Percentiles rank a stretch among this genome's conserved stretches.
Evolutionary conservation across 345 rosid species (phyloP).

Genomic region (Bruguiera gymnorhiza): DNA sequence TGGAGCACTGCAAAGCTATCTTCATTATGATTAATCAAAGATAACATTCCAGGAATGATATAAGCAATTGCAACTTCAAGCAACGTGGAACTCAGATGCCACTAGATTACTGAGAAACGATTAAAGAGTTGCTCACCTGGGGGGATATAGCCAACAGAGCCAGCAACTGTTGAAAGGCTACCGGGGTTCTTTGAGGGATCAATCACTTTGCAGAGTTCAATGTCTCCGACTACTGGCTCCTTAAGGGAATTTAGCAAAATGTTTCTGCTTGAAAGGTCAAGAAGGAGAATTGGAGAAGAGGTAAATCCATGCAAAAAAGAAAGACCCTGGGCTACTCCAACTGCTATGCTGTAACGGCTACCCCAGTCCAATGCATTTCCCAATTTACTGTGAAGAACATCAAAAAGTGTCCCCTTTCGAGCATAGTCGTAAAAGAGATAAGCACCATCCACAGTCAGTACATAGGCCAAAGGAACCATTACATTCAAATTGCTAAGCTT

Average conservation of each 20-base stretch:
- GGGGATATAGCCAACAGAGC: conserved; percentile 81
- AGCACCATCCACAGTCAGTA: conserved; percentile 55
- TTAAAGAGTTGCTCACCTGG: conserved; percentile 51
- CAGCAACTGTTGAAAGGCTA: conserved; percentile 83
- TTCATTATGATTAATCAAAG: neutral
- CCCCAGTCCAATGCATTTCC: conserved; percentile 65
- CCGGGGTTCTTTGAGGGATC: conserved; percentile 79
- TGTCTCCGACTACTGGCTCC: conserved; percentile 78
- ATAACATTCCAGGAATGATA: neutral
- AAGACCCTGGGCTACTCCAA: conserved; percentile 86
- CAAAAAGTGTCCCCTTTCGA: conserved; percentile 51
- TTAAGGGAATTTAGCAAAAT: conserved; percentile 70
- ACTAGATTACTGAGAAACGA: neutral
- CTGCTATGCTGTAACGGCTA: conserved; percentile 75
- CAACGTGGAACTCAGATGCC: neutral
- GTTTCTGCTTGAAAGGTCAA: conserved; percentile 74
- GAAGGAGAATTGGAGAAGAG: conserved; percentile 62
- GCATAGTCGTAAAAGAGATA: conserved; percentile 71
- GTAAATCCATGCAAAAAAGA: conserved; percentile 67
- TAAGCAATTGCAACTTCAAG: neutral
- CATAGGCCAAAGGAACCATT: conserved; percentile 86
- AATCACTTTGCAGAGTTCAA: conserved; percentile 79
- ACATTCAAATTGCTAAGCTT: conserved; percentile 74
- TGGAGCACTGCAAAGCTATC: neutral
- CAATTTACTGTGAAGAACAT: conserved; percentile 54